Evolutionary conservation across 1,284 basidiomycete genomes (phyloP), one percentile per base, ranked within the genome.

Genomic region (Paramarasmius palmivorus): DNA sequence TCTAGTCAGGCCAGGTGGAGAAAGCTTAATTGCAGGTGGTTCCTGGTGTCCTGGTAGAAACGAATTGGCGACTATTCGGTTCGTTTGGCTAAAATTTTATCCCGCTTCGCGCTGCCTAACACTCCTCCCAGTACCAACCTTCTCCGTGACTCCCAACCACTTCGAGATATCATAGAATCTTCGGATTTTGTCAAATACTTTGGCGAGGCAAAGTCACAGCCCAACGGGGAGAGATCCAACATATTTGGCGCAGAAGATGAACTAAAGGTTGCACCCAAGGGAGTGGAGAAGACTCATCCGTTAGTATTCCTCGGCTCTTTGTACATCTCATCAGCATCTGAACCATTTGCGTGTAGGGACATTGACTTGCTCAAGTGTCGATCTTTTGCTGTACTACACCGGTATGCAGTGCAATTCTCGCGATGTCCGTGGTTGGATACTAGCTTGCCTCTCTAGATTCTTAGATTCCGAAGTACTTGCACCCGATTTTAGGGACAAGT

Each of bases 361-460:
- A 95, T 95, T 57, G 92, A 93, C 65, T 70, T 95, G 52, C 70
- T 96, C 58, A 93, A 92, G 67, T 87, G 92, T 59, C 84, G 93
- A 35, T 87, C 87, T 23, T 83, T 94, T 39, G 84, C 79, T 4
- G 93, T 95, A 0, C 67, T 81, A 0, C 79, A 85, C 61, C 69
- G 68, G 92, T 92, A 61, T 53, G 82, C 74, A 26, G 22, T 38
- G 10, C 46, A 6, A 3, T 32, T 45, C 4, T 35, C 19, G 8
- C n/a, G n/a, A 25, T n/a, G 26, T n/a, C 8, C 32, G 19, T 15
- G 19, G 23, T 46, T 3, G 23, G 17, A 35, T 32, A 22, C 35
- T 35, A 19, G 38, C 36, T 10, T 6, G n/a, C 39, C n/a, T 2
- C 9, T 38, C 8, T 56, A 94, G 91, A 36, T 94, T 95, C 67